Base-by-base conservation (phyloP, 805 yeast species). In the Clavispora phyllophila region DNA sequence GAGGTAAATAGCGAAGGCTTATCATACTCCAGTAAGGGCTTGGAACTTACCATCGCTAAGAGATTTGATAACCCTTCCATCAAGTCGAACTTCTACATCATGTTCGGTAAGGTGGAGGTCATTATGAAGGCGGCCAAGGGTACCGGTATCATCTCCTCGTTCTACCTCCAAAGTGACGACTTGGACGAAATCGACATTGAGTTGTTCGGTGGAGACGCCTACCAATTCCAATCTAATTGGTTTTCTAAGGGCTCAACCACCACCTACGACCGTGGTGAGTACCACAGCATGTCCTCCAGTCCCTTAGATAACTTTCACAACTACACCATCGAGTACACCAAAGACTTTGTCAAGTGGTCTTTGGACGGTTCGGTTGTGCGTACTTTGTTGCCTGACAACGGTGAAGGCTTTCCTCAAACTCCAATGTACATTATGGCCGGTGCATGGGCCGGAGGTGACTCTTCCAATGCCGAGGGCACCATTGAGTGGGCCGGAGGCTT, bases 131-230 rank as follows among this genome's bases (percentile, higher is more conserved):
- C 90, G 14, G 90, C 95, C 4, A 66, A 75, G 13, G 96, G 96
- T 20, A 63, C 62, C 15, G 96, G 96, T 48, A 73, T 90, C 32
- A 79, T 88, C 12, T 84, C 96, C 0, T 82, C 93, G 2, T 79
- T 89, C 51, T 87, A 82, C 50, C 71, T 89, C 42, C 95, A 87
- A 58, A 68, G 76, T 35, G 96, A 90, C 60, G 96, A 84, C 55
- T 69, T 83, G 49, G 97, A 90, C 63, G 97, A 90, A 65, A 80
- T 90, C 37, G 97, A 90, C 65, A 57, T 85, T 38, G 96, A 90
- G 62, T 84, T 93, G 82, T 71, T 85, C 36, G 96, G 96, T 15
- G 81, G 86, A 37, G 95, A 89, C 58, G 70, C 70, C 20, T 72
- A 78, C 33, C 82, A 87, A 58, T 79, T 84, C 53, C 95, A 87